Evolutionary conservation across 441 rosid species (phyloP).

Genomic region (Lepidium campestre): DNA sequence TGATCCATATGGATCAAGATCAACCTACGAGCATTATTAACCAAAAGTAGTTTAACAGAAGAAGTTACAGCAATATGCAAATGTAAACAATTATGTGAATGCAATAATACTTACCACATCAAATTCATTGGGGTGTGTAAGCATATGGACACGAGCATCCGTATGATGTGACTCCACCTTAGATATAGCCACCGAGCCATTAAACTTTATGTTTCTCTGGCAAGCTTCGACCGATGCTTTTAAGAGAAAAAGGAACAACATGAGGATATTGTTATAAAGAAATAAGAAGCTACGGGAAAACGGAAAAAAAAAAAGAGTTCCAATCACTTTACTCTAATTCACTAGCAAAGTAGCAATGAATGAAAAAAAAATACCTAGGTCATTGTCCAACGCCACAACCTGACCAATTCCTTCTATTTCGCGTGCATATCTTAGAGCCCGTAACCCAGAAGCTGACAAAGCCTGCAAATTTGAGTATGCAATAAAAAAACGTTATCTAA

Average conservation of each 20-base stretch:
- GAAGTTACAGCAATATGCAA: background rate
- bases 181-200: conserved; percentile 66
- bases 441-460: conserved; percentile 84
- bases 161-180: conserved; percentile 85
- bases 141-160: conserved; percentile 88
- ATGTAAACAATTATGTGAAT: background rate
- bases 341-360: background rate
- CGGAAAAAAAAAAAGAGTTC: background rate
- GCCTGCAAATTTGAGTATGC: conserved; percentile 45
- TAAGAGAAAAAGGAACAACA: background rate
- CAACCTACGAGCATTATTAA: conserved; percentile 55
- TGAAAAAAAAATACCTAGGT: conserved; percentile 40
- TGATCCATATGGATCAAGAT: conserved; percentile 97
- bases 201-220: conserved; percentile 73
- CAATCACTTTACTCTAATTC: background rate
- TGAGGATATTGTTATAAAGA: background rate
- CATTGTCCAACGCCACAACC: conserved; percentile 90
- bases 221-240: conserved; percentile 87
- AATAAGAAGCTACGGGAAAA: background rate
- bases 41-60: background rate
- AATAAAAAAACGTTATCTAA: background rate
- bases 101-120: conserved; percentile 54
- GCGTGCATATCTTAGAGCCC: conserved; percentile 82
- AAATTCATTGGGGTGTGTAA: conserved; percentile 83
- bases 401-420: conserved; percentile 83